Conservation (phyloP, 192 early-diverging fungal species). For the Tieghemiomyces parasiticus region DNA sequence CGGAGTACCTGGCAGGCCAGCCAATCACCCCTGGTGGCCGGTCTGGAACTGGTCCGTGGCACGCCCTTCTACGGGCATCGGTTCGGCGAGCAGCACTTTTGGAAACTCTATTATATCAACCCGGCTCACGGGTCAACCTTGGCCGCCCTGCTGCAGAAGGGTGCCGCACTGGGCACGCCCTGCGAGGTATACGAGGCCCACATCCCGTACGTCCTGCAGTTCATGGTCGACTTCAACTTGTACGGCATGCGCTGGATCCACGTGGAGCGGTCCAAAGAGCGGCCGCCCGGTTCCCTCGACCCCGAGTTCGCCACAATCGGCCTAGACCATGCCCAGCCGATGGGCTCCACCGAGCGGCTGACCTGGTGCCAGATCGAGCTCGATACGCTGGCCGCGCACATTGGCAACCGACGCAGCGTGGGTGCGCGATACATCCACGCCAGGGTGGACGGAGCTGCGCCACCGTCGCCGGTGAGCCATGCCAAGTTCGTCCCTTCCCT, state of each 20-base stretch:
- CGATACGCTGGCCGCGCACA: too few relatives aligned
- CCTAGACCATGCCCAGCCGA: background rate
- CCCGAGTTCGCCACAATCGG: slow-evolving; percentile 2
- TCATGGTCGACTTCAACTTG: slow-evolving; percentile 73
- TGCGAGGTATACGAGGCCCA: slow-evolving; percentile 74
- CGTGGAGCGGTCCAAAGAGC: slow-evolving; percentile 26
- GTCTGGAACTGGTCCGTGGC: slow-evolving; percentile 57
- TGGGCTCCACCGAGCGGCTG: too few relatives aligned
- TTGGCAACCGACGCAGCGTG: too few relatives aligned
- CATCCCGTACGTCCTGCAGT: slow-evolving; percentile 68
- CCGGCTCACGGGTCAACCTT: slow-evolving; percentile 39
- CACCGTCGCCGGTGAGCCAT: too few relatives aligned
- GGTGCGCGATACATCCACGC: too few relatives aligned
- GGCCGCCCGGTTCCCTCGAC: too few relatives aligned
- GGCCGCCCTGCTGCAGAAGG: slow-evolving; percentile 47
- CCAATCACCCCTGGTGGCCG: slow-evolving; percentile 36
- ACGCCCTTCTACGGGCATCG: slow-evolving; percentile 83
- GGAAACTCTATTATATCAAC: slow-evolving; percentile 60
- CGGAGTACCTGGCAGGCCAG: slow-evolving; percentile 13
- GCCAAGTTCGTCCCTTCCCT: too few relatives aligned
- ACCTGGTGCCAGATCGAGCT: too few relatives aligned
- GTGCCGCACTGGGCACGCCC: slow-evolving; percentile 48
- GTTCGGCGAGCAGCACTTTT: slow-evolving; percentile 43
- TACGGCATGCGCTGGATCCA: slow-evolving; percentile 75
- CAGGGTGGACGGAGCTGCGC: too few relatives aligned